Evolutionary conservation across 1,139 yeast genomes (phyloP).

Genomic region (Trichomonascaceae sp.): DNA sequence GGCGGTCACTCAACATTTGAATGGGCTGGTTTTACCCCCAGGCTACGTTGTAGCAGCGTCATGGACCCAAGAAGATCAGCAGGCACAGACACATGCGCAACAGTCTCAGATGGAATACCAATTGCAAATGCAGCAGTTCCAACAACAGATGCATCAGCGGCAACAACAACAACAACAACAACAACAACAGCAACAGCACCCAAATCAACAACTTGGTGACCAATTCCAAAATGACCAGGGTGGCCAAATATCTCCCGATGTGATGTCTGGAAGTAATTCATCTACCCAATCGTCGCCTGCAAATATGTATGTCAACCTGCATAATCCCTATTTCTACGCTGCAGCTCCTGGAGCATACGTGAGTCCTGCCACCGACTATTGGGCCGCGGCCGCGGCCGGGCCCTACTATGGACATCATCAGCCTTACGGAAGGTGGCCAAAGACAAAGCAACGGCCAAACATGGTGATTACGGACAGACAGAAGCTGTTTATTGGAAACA

Average conservation of each 20-base stretch:
- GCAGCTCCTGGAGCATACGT: neutral
- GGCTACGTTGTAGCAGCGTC: slow-evolving; percentile 11
- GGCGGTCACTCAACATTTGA: slow-evolving; percentile 8
- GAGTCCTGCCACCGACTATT: neutral
- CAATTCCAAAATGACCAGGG: too few relatives aligned
- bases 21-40: slow-evolving; percentile 10
- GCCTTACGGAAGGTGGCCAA: neutral
- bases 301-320: neutral
- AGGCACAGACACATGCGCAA: neutral
- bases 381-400: neutral
- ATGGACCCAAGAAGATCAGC: neutral
- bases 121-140: neutral
- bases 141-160: neutral
- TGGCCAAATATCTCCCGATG: neutral
- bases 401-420: neutral
- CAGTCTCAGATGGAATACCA: too few relatives aligned
- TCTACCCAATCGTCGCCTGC: neutral
- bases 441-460: slow-evolving; percentile 1
- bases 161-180: too few relatives aligned
- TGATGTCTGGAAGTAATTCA: neutral
- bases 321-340: too few relatives aligned
- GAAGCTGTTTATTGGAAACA: slow-evolving; percentile 17
- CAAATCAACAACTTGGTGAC: too few relatives aligned
- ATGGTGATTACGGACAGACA: slow-evolving; percentile 9
- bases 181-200: neutral